Evolutionary conservation across 1,284 basidiomycete species (phyloP).

Genomic region (Tilletia horrida): DNA sequence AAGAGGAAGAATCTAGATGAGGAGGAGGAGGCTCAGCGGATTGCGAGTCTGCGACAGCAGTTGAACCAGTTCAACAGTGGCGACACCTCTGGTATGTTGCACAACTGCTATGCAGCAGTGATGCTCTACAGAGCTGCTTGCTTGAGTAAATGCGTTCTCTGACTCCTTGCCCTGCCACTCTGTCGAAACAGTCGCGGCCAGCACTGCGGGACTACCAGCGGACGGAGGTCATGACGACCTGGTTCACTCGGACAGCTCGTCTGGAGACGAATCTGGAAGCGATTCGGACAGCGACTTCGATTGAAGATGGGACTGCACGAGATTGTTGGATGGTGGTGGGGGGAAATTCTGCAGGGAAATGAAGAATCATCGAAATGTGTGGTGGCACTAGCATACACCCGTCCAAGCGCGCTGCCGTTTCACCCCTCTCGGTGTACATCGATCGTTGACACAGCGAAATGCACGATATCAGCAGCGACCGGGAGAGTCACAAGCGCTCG

Average conservation of each 20-base stretch:
- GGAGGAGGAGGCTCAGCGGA: slow-evolving; percentile 50
- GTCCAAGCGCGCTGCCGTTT: no score
- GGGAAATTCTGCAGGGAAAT: no score
- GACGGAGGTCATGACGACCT: slow-evolving; percentile 50
- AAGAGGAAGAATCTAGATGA: slow-evolving; percentile 55
- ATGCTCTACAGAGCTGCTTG: neutral
- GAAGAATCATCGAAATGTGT: no score
- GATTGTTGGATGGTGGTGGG: no score
- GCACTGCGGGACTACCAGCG: slow-evolving; percentile 17
- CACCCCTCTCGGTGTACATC: no score
- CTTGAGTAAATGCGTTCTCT: neutral
- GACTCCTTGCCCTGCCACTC: neutral
- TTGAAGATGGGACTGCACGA: neutral
- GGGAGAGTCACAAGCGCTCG: no score
- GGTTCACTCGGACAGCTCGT: slow-evolving; percentile 48
- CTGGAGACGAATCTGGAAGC: slow-evolving; percentile 30
- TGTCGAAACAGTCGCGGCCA: neutral
- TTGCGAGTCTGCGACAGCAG: slow-evolving; percentile 51
- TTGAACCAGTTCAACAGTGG: slow-evolving; percentile 49
- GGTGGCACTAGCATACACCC: no score
- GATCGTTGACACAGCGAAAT: no score
- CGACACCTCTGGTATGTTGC: slow-evolving; percentile 23
- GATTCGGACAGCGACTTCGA: slow-evolving; percentile 37
- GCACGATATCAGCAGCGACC: no score
- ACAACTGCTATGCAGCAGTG: neutral